These are phyloP conservation scores for Talaromyces pinophilus DNA, from an alignment of 2,329 filamentous ascomycete species.

Conservation along the genomic window DNA sequence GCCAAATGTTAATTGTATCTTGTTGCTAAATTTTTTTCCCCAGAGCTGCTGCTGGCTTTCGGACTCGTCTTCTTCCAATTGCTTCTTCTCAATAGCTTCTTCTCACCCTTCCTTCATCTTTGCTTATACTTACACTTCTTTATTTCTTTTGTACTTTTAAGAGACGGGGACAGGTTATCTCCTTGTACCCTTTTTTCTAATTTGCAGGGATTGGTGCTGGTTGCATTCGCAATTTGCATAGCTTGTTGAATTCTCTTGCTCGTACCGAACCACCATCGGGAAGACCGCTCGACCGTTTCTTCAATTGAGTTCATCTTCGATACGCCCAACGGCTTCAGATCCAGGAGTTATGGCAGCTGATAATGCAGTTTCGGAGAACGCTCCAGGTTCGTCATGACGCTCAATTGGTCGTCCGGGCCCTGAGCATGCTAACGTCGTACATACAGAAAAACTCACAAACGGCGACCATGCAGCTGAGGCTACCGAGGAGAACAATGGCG, in stretches of 20 bases:
- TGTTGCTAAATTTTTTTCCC: conserved; percentile 36
- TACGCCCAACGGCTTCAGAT: neutral
- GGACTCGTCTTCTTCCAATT: conserved; percentile 23
- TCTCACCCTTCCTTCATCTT: conserved; percentile 8
- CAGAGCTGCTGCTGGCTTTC: conserved; percentile 27
- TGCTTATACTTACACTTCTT: conserved; percentile 6
- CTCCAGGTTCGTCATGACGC: conserved; percentile 37
- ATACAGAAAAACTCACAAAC: conserved; percentile 36
- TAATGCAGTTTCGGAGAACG: conserved; percentile 43
- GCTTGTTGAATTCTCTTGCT: conserved; percentile 10
- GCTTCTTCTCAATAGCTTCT: conserved; percentile 16
- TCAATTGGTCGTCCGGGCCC: conserved; percentile 5
- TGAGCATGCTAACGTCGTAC: conserved; percentile 25
- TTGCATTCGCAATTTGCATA: conserved; percentile 18
- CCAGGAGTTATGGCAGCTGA: conserved; percentile 41
- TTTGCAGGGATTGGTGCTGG: conserved; percentile 17
- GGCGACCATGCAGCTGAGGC: conserved; percentile 37
- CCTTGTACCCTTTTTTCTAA: conserved; percentile 22
- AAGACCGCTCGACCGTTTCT: neutral
- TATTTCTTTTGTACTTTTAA: conserved; percentile 26
- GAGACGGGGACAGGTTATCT: conserved; percentile 18
- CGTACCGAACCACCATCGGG: neutral
- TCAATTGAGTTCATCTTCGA: neutral
- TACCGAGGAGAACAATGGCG: conserved; percentile 39
- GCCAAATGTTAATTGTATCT: conserved; percentile 27